Evolutionary conservation across 2,329 filamentous ascomycete species (phyloP), one percentile per base, ranked within the genome.

Genomic region (Elsinoe necatrix): DNA sequence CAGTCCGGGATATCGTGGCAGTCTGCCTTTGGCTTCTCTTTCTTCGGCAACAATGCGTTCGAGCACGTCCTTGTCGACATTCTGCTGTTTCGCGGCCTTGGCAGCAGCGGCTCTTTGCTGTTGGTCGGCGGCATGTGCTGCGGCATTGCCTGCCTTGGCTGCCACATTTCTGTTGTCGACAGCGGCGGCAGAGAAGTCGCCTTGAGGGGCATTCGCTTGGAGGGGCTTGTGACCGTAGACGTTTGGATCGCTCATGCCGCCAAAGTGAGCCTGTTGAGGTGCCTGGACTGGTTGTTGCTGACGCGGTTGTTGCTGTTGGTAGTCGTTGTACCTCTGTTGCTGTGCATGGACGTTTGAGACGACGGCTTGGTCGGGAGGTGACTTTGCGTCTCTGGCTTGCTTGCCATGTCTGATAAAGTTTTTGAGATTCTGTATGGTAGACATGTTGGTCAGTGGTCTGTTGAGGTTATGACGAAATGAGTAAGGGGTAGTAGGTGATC

Each of bases 321-420:
- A 43, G 61, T 79, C 76, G 63, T 70, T 67, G 62, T 78, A 72
- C 55, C 76, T 78, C 63, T 82, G 80, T 56, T 79, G 80, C 65
- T 84, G 79, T 58, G 82, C 83, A 69, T 86, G 81, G 59, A 86
- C 77, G 57, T 79, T 75, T 55, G 82, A 82, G 61, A 84, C 76
- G 63, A 78, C 85, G 63, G 80, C 78, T 68, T 82, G 80, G 59
- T 77, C 80, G 65, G 80, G 80, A 43, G 72, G 75, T 58, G 77
- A 76, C 57, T 82, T 79, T 63, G 81, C 79, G 62, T 77, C 79
- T 63, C 89, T 87, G 65, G 90, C 92, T 79, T 95, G 90, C 78
- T 96, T 96, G 74, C 92, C 92, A 78, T 96, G 92, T 63, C 92
- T 88, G 74, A 97, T 93, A 74, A 97, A 95, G 74, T 96, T 96